Evolutionary conservation across 2,329 filamentous ascomycete genomes (phyloP).

Genomic region (Phoma herbarum): DNA sequence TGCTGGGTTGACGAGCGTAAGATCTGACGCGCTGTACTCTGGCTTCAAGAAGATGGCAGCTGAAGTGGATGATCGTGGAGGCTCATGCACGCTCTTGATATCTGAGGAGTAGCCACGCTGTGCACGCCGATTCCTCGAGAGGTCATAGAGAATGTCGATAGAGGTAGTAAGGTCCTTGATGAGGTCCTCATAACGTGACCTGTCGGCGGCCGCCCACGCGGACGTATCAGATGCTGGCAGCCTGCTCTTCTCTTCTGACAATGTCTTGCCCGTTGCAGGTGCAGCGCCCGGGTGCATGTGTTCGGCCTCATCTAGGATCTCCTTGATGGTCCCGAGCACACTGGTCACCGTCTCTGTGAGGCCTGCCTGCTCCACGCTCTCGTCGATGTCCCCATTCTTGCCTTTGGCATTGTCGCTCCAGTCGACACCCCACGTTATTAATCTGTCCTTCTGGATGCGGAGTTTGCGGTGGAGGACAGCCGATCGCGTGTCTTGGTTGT

Average conservation of each 20-base stretch:
- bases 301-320: slow-evolving; percentile 79
- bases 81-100: slow-evolving; percentile 32
- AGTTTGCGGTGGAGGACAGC: slow-evolving; percentile 77
- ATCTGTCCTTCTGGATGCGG: slow-evolving; percentile 79
- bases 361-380: slow-evolving; percentile 71
- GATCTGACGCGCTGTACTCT: slow-evolving; percentile 53
- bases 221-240: slow-evolving; percentile 41
- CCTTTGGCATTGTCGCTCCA: slow-evolving; percentile 74
- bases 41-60: slow-evolving; percentile 42
- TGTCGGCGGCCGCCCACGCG: slow-evolving; percentile 65
- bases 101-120: slow-evolving; percentile 32
- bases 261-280: slow-evolving; percentile 41
- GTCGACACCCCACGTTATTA: slow-evolving; percentile 81
- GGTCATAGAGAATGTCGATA: slow-evolving; percentile 80
- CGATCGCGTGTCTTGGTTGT: slow-evolving; percentile 67
- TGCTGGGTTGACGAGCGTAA: slow-evolving; percentile 56
- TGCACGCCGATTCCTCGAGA: slow-evolving; percentile 71
- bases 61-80: slow-evolving; percentile 25
- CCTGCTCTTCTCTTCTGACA: slow-evolving; percentile 50
- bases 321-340: slow-evolving; percentile 82
- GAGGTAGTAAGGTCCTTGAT: slow-evolving; percentile 77
- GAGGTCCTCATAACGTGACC: slow-evolving; percentile 80
- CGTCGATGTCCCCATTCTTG: slow-evolving; percentile 74
- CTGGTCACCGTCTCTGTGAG: slow-evolving; percentile 79
- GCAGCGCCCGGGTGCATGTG: slow-evolving; percentile 68